A percentile compares a stretch with the other conserved stretches of the same genome.
Conservation (phyloP, 441 rosid species). For the Brassica hybrid region DNA sequence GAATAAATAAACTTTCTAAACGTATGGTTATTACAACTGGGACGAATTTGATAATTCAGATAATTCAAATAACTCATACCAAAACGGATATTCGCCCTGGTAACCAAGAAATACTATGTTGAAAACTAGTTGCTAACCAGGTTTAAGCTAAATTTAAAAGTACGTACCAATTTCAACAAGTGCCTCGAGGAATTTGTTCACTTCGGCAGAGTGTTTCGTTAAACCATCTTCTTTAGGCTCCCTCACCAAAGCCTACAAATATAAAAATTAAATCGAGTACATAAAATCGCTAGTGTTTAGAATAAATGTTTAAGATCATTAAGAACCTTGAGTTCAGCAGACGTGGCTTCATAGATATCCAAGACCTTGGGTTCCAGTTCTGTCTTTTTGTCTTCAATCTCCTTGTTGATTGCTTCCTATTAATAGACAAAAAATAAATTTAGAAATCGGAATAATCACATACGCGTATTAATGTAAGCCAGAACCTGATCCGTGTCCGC, state of each 20-base stretch:
- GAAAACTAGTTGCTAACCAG: background rate
- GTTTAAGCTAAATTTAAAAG: background rate
- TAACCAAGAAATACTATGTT: background rate
- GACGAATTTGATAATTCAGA: background rate
- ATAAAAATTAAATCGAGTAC: background rate
- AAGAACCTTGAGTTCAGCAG: slow-evolving; percentile 28
- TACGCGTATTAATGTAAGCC: background rate
- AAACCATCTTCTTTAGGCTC: slow-evolving; percentile 27
- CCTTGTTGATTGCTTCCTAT: slow-evolving; percentile 29
- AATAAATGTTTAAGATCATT: background rate
- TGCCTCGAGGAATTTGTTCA: slow-evolving; percentile 23
- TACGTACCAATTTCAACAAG: slow-evolving; percentile 23
- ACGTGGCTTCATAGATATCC: slow-evolving; percentile 25
- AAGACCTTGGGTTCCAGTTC: slow-evolving; percentile 16
- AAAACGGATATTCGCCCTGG: background rate
- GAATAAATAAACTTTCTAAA: background rate
- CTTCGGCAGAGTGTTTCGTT: slow-evolving; percentile 18
- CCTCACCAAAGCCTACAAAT: slow-evolving; percentile 22
- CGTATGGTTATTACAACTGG: background rate
- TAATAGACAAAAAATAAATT: background rate
- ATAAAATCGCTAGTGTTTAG: background rate
- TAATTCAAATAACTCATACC: background rate
- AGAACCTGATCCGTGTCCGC: too few relatives aligned
- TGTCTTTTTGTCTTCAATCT: slow-evolving; percentile 24
- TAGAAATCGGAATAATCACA: background rate